Conservation (phyloP, 371 early-diverging fungal genomes). For the Mucor indicus region DNA sequence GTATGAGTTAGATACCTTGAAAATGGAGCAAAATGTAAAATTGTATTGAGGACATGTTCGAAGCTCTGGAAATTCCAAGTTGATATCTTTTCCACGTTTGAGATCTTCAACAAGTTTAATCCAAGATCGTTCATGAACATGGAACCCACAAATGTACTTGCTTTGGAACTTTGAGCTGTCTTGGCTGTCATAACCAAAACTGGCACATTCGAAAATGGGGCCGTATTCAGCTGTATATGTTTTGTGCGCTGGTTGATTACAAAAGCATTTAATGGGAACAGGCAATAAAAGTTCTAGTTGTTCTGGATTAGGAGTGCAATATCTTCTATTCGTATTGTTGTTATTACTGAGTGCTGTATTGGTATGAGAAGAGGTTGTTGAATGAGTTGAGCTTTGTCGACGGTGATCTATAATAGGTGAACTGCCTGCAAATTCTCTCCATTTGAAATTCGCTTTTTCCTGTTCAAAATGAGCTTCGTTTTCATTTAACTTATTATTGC, state of each 20-base stretch:
- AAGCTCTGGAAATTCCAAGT: constrained; percentile 29
- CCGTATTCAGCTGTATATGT: constrained; percentile 17
- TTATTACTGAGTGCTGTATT: too few species aligned
- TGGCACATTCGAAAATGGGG: constrained; percentile 15
- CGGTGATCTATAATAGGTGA: too few species aligned
- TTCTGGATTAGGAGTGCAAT: background rate
- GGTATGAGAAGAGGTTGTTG: too few species aligned
- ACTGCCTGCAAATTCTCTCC: too few species aligned
- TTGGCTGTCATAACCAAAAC: too few species aligned
- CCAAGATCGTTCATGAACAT: constrained; percentile 43
- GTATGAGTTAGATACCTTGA: constrained; percentile 22
- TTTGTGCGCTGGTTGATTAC: constrained; percentile 26
- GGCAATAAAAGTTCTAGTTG: constrained; percentile 6
- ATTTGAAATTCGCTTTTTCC: too few species aligned
- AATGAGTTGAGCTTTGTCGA: too few species aligned
- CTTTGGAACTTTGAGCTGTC: background rate
- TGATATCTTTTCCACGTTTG: constrained; percentile 3
- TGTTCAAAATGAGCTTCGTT: too few species aligned
- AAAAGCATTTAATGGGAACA: constrained; percentile 33
- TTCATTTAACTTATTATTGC: too few species aligned
- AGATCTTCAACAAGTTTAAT: constrained; percentile 15
- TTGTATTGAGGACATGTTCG: constrained; percentile 41
- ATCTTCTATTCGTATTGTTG: too few species aligned
- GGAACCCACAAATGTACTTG: constrained; percentile 40
- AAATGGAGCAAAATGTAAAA: constrained; percentile 43